Conservation (phyloP, 129 eudicot species). For the Silybum marianum region DNA sequence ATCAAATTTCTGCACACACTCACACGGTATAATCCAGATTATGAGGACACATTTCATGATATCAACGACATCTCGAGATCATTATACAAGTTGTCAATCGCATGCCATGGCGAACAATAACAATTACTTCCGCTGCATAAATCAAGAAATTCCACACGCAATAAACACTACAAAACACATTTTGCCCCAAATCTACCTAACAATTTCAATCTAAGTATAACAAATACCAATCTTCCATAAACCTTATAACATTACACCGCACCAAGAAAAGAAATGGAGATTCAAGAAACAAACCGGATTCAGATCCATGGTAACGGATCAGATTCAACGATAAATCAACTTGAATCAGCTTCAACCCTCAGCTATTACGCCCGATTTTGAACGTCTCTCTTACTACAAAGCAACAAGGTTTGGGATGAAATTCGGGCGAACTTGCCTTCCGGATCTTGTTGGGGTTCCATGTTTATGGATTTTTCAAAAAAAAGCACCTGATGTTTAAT, state of each 20-base stretch:
- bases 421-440: slow-evolving; percentile 12
- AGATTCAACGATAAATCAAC: slow-evolving; percentile 12
- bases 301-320: slow-evolving; percentile 50
- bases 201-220: slow-evolving; percentile 4
- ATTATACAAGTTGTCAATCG: not conserved
- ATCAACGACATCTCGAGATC: slow-evolving; percentile 5
- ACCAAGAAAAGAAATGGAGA: not conserved
- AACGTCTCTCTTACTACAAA: slow-evolving; percentile 16
- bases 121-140: not conserved
- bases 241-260: not conserved
- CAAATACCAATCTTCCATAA: slow-evolving; percentile 8
- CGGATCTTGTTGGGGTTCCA: slow-evolving; percentile 21
- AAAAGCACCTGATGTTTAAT: not conserved
- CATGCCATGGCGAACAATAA: not conserved
- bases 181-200: slow-evolving; percentile 21
- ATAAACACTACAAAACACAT: slow-evolving; percentile 1
- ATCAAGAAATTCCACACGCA: slow-evolving; percentile 4
- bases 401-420: slow-evolving; percentile 25
- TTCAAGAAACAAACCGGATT: slow-evolving; percentile 40
- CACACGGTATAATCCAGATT: not conserved
- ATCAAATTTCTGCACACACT: not conserved
- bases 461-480: slow-evolving; percentile 4
- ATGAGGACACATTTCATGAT: slow-evolving; percentile 13
- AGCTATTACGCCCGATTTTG: slow-evolving; percentile 11
- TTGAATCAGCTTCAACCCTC: slow-evolving; percentile 10